phyloP scores from a whole-genome alignment of 1,284 basidiomycete species.

The Microbotryum silenes-acaulis region DNA sequence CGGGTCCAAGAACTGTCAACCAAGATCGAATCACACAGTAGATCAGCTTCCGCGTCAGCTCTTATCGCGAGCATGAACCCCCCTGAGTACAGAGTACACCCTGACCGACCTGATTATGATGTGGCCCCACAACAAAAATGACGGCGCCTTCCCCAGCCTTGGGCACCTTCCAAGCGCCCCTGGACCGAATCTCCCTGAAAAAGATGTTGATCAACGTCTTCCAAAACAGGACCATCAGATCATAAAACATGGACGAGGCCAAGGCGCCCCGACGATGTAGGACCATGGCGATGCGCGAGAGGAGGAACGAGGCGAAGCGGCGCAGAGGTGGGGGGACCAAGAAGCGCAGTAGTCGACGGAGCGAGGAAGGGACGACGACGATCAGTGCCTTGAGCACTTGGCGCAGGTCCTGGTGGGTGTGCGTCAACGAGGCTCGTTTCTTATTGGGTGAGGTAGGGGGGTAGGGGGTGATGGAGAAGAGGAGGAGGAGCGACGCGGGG shows the following conservation, averaged over 20 bases:
- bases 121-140: conserved; percentile 94
- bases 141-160: conserved; percentile 65
- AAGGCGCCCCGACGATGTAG: conserved; percentile 29
- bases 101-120: conserved; percentile 73
- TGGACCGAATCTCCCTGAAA: conserved; percentile 82
- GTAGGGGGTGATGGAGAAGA: too few species aligned
- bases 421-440: conserved; percentile 3
- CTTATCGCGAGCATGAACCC: not conserved
- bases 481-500: too few species aligned
- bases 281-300: conserved; percentile 28
- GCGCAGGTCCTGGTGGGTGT: conserved; percentile 30
- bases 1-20: conserved; percentile 82
- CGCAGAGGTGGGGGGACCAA: conserved; percentile 28
- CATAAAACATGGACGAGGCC: conserved; percentile 35
- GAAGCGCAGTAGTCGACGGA: conserved; percentile 24
- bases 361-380: conserved; percentile 26
- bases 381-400: conserved; percentile 30
- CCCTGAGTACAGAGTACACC: too few species aligned
- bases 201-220: conserved; percentile 84
- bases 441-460: too few species aligned
- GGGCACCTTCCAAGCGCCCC: conserved; percentile 93
- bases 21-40: too few species aligned
- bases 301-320: conserved; percentile 24
- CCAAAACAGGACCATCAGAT: conserved; percentile 47
- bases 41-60: not conserved